These are phyloP conservation scores for Euphorbia schlechtendalii DNA, from an alignment of 441 rosid genomes.

Conservation along the genomic window DNA sequence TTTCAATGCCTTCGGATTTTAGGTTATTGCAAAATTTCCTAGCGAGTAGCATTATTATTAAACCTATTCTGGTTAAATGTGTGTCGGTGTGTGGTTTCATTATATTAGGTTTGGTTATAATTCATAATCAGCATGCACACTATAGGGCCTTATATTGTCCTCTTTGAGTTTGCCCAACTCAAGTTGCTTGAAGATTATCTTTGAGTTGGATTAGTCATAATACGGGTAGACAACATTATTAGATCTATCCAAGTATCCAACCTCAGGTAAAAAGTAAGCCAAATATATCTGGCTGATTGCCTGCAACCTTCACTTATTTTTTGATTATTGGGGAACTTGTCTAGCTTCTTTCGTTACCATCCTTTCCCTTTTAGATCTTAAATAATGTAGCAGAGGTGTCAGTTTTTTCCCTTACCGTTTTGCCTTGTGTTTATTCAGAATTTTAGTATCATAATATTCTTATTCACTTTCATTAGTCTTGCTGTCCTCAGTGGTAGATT, in stretches of 20 bases:
- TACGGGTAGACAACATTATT: neutral
- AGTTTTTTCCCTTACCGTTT: neutral
- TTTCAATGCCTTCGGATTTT: neutral
- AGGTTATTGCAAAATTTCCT: neutral
- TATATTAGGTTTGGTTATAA: neutral
- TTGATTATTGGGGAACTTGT: neutral
- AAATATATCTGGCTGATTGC: neutral
- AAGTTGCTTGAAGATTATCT: neutral
- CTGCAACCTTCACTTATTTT: neutral
- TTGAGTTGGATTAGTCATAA: neutral
- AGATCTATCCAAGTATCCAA: neutral
- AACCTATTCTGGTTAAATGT: neutral
- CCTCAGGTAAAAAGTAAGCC: neutral
- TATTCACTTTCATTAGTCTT: neutral
- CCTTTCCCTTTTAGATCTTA: neutral
- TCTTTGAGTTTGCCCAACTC: neutral
- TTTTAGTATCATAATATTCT: neutral
- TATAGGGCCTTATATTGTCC: neutral
- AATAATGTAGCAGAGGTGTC: too few relatives aligned
- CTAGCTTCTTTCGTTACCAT: neutral
- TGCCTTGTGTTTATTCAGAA: slow-evolving; percentile 4
- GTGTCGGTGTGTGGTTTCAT: neutral
- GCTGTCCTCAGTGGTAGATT: neutral
- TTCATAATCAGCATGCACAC: neutral
- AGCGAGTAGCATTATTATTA: too few relatives aligned